phyloP scores from a whole-genome alignment of 2,329 filamentous ascomycete genomes.

The Chrysosporium keratinophilum region DNA sequence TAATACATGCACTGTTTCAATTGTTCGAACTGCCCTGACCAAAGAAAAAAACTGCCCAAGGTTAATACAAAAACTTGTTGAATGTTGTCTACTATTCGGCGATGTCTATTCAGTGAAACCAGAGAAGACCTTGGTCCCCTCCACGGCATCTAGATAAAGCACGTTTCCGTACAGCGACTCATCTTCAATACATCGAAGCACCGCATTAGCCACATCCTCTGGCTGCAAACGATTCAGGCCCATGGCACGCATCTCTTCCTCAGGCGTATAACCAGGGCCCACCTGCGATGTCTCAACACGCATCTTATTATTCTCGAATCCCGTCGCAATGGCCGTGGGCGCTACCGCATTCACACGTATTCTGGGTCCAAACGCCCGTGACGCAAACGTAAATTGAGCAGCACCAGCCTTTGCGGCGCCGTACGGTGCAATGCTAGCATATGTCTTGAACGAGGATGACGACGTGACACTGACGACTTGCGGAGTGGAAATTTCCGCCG shows the following conservation, averaged over 20 bases:
- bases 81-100: background rate
- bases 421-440: conserved; percentile 5
- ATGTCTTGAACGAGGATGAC: conserved; percentile 4
- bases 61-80: too few relatives aligned
- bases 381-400: conserved; percentile 6
- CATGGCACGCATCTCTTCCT: conserved; percentile 5
- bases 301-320: conserved; percentile 3
- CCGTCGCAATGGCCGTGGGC: conserved; percentile 2
- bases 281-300: background rate
- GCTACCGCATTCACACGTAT: conserved; percentile 5
- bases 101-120: background rate
- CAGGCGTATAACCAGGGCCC: conserved; percentile 3
- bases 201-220: conserved; percentile 1
- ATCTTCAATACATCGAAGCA: conserved; percentile 1
- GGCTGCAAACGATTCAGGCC: conserved; percentile 2
- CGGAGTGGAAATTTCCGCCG: background rate
- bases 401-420: conserved; percentile 5
- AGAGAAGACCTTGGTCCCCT: background rate
- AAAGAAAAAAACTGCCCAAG: too few relatives aligned
- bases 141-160: conserved; percentile 1
- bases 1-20: too few relatives aligned
- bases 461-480: background rate
- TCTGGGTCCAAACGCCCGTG: background rate
- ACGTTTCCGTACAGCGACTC: conserved; percentile 1
- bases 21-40: too few relatives aligned